Evolutionary conservation across 2,329 filamentous ascomycete species (phyloP), one percentile per base, ranked within the genome.

Genomic region (Diaporthe eres): DNA sequence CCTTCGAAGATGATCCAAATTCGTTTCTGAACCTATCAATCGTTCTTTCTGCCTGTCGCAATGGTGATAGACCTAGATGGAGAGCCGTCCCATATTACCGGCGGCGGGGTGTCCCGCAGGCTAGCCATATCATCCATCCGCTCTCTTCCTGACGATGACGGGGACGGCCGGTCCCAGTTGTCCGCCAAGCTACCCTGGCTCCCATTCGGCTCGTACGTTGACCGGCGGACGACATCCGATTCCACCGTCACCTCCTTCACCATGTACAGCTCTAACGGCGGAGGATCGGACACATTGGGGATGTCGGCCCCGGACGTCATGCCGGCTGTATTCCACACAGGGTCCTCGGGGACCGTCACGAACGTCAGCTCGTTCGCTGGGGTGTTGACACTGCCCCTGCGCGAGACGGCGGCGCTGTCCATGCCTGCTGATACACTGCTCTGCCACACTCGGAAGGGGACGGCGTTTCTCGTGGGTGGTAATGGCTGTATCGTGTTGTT

Each of bases 201-300:
- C 31, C 71, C 47, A 55, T 65, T 53, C 2, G 57, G 28, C 19
- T 15, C 47, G 47, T 31, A 73, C 0, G 44, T 51, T 22, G 63
- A 68, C 28, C 63, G 47, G 2, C 51, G 44, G 3, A 73, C 71
- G 9, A 73, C 34, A 6, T 73, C 58, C 17, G 57, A 63, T 15
- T 65, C 71, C 15, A 73, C 71, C 10, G 51, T 57, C 13, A 73
- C 58, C 31, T 73, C 71, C 47, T 73, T 61, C 25, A 73, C 47
- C 71, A 73, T 73, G 22, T 73, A 73, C 44, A 73, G n/a, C 31
- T 65, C 58, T 17, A 68, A 25, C 2, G 63, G 63, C 4, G 63
- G 63, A 1, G 47, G n/a, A 6, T 68, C 63, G 22, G 63, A 68
- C 6, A 22, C 5, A 13, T 17, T 25, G 12, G 63, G 44, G 7